Base-by-base conservation (phyloP, 1,139 yeast species). In the Sugiyamaella novakii region DNA sequence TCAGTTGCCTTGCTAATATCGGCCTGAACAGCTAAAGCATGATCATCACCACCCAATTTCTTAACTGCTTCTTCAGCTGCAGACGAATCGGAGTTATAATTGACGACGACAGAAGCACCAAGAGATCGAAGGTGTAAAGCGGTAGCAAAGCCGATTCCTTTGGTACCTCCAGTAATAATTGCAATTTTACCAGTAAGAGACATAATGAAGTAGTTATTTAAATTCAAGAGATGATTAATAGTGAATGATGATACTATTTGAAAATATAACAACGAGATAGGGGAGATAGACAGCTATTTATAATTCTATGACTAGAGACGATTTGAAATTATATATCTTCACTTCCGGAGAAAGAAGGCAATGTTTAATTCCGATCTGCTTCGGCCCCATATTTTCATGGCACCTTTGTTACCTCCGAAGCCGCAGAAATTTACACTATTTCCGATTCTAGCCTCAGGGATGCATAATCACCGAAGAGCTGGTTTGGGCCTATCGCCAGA, bases 141-240 rank as follows among this genome's bases (percentile, higher is more conserved):
- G 43, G 69, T 67, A 17, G 71, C 73, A 21, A 68, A 54, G 7
- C 75, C 75, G 30, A 71, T 70, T 3, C 75, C 75, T 17, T 59
- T 49, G 21, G 59, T 49, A 25, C 58, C 55, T 5, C 61, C 61
- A 1, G 61, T 58, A 28, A 57, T 53, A 45, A 59, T 58, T 14
- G 63, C 63, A 29, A 54, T 42, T 47, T 54, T 54, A 22, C 58
- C 58, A 27, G 45, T 22, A 15, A 54, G 52, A 38, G 54, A 50
- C 55, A 52, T 54, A 5, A 37, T 43, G 29, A 40, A 34, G 10
- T 11, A n/a, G 14, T 22, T 3, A 14, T 37, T 15, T 37, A n/a
- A 14, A 18, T 12, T n/a, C n/a, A n/a, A n/a, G n/a, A n/a, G n/a
- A n/a, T n/a, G n/a, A n/a, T n/a, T n/a, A n/a, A n/a, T n/a, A n/a